These are phyloP conservation scores for Microascus cirrosus DNA, from an alignment of 2,329 filamentous ascomycete species.

Conservation along the genomic window DNA sequence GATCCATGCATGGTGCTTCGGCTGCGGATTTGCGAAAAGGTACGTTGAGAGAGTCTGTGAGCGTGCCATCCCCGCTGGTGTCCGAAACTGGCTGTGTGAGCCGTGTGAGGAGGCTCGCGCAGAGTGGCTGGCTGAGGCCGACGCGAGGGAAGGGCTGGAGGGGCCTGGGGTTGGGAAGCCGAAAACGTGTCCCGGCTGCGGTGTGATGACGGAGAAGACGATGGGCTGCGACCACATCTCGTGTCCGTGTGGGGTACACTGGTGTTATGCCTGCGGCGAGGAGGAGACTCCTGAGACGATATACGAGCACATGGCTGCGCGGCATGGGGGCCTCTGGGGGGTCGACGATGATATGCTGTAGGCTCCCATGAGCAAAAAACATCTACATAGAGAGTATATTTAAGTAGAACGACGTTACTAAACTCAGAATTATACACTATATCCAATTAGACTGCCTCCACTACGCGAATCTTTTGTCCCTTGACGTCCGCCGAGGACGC, in stretches of 20 bases:
- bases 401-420: too few relatives aligned
- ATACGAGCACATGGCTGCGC: slow-evolving; percentile 23
- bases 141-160: not conserved
- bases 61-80: slow-evolving; percentile 22
- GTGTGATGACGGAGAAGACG: slow-evolving; percentile 21
- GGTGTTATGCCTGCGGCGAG: slow-evolving; percentile 28
- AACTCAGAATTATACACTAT: too few relatives aligned
- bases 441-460: too few relatives aligned
- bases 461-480: too few relatives aligned
- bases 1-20: slow-evolving; percentile 36
- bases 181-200: slow-evolving; percentile 24
- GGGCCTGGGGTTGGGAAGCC: slow-evolving; percentile 5
- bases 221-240: slow-evolving; percentile 27
- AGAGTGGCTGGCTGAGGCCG: slow-evolving; percentile 2
- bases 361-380: too few relatives aligned
- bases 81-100: slow-evolving; percentile 28
- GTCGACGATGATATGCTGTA: slow-evolving; percentile 7
- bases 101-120: slow-evolving; percentile 15
- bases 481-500: too few relatives aligned
- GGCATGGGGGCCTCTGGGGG: slow-evolving; percentile 19
- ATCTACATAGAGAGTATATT: too few relatives aligned
- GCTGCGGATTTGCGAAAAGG: slow-evolving; percentile 27
- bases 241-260: slow-evolving; percentile 23
- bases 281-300: slow-evolving; percentile 14
- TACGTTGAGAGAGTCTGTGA: slow-evolving; percentile 32